Conservation (phyloP, 1,284 basidiomycete species). For the Gomphus sp. region DNA sequence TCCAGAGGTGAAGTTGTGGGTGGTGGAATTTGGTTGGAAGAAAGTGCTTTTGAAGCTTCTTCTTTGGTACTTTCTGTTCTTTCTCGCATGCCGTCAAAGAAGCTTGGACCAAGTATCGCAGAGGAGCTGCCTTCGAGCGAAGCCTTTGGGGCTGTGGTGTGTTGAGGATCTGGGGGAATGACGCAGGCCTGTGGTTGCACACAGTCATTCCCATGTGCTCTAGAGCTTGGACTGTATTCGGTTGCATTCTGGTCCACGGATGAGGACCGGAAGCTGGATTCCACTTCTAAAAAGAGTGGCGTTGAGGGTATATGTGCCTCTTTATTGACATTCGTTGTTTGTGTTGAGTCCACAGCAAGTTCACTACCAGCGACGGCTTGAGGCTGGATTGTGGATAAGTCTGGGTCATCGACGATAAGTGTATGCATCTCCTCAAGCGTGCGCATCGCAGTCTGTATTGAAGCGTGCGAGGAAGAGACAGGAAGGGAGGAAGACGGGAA, state of each 20-base stretch:
- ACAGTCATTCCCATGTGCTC: not conserved
- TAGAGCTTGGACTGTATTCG: not conserved
- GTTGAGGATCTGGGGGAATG: no score
- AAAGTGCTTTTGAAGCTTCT: not conserved
- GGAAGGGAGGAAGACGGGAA: not conserved
- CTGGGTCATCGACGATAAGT: constrained; percentile 28
- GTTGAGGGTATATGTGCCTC: not conserved
- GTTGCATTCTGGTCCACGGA: not conserved
- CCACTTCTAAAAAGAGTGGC: not conserved
- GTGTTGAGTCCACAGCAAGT: no score
- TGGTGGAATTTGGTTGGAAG: not conserved
- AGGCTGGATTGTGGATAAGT: constrained; percentile 59
- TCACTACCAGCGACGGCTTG: no score
- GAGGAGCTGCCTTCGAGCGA: not conserved
- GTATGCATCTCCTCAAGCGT: constrained; percentile 1
- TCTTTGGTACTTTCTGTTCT: constrained; percentile 1
- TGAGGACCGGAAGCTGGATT: not conserved
- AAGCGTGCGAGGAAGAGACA: not conserved
- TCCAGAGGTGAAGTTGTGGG: no score
- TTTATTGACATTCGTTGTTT: not conserved
- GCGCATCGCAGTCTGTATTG: not conserved
- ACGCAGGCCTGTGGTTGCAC: not conserved
- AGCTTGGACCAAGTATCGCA: no score
- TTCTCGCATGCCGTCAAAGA: not conserved
- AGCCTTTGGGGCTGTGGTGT: not conserved